phyloP scores from a whole-genome alignment of 257 asterid species.

The Gentiana macrophylla region DNA sequence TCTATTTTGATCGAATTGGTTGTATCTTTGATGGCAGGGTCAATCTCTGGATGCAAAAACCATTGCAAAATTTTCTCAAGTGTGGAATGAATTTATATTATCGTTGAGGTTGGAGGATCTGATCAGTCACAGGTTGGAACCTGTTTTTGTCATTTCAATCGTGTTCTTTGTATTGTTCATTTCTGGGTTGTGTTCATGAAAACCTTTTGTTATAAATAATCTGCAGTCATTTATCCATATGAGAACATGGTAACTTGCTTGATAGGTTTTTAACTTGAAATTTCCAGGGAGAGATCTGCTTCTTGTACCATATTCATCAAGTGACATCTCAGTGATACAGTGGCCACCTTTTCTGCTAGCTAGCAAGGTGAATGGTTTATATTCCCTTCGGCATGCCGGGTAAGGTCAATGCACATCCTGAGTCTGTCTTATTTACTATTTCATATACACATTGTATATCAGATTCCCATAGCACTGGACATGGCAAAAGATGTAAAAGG shows the following conservation, averaged over 20 bases:
- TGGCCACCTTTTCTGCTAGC: conserved; percentile 99
- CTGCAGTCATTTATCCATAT: background rate
- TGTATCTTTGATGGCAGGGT: conserved; percentile 42
- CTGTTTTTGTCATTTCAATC: conserved; percentile 1
- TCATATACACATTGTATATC: conserved; percentile 9
- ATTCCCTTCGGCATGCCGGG: conserved; percentile 5
- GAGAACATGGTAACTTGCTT: background rate
- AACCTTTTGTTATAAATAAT: conserved; percentile 1
- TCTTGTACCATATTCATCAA: conserved; percentile 86
- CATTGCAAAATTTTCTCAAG: conserved; percentile 94
- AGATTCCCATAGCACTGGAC: conserved; percentile 98
- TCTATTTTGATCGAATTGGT: conserved; percentile 12
- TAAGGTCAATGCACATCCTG: conserved; percentile 5
- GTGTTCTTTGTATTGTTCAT: background rate
- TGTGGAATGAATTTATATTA: conserved; percentile 97
- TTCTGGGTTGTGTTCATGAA: conserved; percentile 6
- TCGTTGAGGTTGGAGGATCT: conserved; percentile 92
- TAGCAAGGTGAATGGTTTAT: conserved; percentile 62
- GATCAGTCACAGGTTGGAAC: conserved; percentile 65
- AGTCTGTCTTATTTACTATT: conserved; percentile 19
- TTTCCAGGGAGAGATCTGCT: conserved; percentile 80
- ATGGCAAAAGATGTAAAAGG: conserved; percentile 90
- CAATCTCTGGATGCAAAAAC: conserved; percentile 52
- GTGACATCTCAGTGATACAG: conserved; percentile 85
- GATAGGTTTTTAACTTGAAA: conserved; percentile 9